Evolutionary conservation across 805 yeast genomes (phyloP), one percentile per base, ranked within the genome.

Genomic region (Pichia sporocuriosa): DNA sequence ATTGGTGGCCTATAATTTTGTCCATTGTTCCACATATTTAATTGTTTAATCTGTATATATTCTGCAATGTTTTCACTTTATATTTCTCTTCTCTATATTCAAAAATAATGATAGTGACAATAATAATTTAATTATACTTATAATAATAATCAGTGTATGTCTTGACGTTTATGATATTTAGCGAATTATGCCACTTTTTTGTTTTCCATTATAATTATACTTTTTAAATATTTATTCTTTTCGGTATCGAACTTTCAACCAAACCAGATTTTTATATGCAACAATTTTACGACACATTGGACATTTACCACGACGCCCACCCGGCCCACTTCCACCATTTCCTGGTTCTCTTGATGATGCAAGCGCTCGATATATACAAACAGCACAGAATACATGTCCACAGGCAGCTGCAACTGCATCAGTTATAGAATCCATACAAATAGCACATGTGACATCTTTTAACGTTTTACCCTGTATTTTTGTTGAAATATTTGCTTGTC

Each of bases 351-450:
- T 69, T 29, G 75, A 75, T 51, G 65, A 67, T 11, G 73, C 70
- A 26, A 73, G 68, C 56, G 70, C 71, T 46, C 65, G 61, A 46
- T 71, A 76, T 4, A 73, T 61, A 53, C 82, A 77, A 22, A 68
- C 69, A 6, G 69, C 62, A 50, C 83, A 77, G 50, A 69, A 76
- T 3, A 72, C 59, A 54, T 77, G 83, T 0, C 83, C 83, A 57
- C 83, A 77, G 0, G 73, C 71, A 4, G 76, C 64, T 15, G 70
- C 70, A 24, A 68, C 65, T 2, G 79, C 70, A 6, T 61, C 50
- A 13, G 62, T 68, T 3, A 79, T 76, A 4, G 70, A 65, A 8
- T 75, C 81, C 53, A 77, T 69, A 40, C 83, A 77, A 17, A 77
- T 70, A 0, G 79, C 77, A 52, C 83, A 76, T 25, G 56, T 57